A percentile compares a stretch with the other conserved stretches of the same genome.
Evolutionary conservation across 139 green algal species (phyloP).

Genomic region (Chlorella sp.): DNA sequence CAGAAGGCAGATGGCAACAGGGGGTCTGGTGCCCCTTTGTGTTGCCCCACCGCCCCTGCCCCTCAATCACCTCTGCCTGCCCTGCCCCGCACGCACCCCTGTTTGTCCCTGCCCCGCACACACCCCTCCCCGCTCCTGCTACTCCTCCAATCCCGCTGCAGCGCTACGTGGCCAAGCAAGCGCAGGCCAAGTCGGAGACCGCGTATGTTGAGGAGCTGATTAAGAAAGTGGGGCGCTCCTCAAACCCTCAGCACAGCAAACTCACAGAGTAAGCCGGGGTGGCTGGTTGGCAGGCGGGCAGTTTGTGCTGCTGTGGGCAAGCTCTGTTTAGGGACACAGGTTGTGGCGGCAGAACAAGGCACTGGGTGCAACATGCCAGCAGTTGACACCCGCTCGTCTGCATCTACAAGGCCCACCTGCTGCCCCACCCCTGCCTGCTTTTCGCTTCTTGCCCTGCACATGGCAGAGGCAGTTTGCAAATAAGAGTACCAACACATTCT

Average conservation of each 20-base stretch:
- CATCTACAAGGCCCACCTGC: too few species aligned
- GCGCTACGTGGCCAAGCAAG: background rate
- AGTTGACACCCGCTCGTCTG: too few species aligned
- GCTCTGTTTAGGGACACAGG: background rate
- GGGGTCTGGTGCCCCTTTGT: background rate
- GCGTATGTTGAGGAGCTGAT: slow-evolving; percentile 44
- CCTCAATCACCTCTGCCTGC: too few species aligned
- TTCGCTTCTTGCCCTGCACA: too few species aligned
- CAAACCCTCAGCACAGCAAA: background rate
- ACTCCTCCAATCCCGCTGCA: background rate
- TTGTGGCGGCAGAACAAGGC: background rate
- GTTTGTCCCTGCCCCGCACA: background rate
- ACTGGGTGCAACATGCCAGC: too few species aligned
- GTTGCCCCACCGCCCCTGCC: background rate
- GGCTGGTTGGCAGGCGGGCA: too few species aligned
- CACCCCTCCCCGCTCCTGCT: background rate
- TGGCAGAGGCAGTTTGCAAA: too few species aligned
- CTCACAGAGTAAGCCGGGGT: slow-evolving; percentile 7
- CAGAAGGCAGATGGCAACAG: background rate
- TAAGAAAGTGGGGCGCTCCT: background rate
- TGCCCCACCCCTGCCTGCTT: too few species aligned
- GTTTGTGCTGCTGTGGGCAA: background rate
- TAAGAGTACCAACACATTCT: slow-evolving; percentile 40
- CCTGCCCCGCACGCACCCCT: background rate
- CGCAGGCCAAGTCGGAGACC: background rate